Conservation (phyloP, 768 basidiomycete genomes). For the Termitomyces titanicus region DNA sequence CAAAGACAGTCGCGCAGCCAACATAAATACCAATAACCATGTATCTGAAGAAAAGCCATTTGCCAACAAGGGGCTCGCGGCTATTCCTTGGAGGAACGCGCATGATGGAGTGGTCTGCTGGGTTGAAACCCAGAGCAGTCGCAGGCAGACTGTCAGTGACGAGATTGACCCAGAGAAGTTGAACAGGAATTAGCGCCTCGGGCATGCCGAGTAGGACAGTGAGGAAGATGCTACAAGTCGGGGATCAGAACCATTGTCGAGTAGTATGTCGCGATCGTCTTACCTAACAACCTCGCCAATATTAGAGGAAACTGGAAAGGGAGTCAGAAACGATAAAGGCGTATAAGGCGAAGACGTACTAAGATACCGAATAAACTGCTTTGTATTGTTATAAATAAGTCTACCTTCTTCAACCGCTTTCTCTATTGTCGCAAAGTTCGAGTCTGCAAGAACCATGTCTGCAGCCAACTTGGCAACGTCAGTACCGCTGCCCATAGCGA, state of each 20-base stretch:
- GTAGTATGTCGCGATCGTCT: slow-evolving; percentile 4
- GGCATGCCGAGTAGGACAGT: slow-evolving; percentile 98
- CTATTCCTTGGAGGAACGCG: slow-evolving; percentile 87
- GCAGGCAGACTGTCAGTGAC: slow-evolving; percentile 97
- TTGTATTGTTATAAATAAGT: slow-evolving; percentile 98
- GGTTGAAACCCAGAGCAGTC: slow-evolving; percentile 97
- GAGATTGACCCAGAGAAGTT: slow-evolving; percentile 97
- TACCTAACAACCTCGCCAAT: slow-evolving; percentile 93
- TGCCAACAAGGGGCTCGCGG: slow-evolving; percentile 85
- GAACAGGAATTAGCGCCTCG: slow-evolving; percentile 97
- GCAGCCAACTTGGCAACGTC: slow-evolving; percentile 98
- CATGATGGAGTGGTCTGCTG: slow-evolving; percentile 97
- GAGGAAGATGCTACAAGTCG: slow-evolving; percentile 73
- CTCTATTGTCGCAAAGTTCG: slow-evolving; percentile 97
- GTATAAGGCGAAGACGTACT: slow-evolving; percentile 46
- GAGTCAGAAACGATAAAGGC: slow-evolving; percentile 2
- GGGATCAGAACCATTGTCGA: slow-evolving; percentile 17
- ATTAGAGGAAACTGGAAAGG: slow-evolving; percentile 76
- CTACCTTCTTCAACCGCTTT: slow-evolving; percentile 95
- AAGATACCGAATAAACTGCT: slow-evolving; percentile 99
- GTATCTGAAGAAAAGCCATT: slow-evolving; percentile 96
- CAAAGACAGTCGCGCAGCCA: slow-evolving; percentile 91
- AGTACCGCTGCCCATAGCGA: slow-evolving; percentile 98
- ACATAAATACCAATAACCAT: slow-evolving; percentile 92
- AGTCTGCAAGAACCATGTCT: slow-evolving; percentile 96